Evolutionary conservation across 305 asterid species (phyloP).

Genomic region (Fraxinus albicans): DNA sequence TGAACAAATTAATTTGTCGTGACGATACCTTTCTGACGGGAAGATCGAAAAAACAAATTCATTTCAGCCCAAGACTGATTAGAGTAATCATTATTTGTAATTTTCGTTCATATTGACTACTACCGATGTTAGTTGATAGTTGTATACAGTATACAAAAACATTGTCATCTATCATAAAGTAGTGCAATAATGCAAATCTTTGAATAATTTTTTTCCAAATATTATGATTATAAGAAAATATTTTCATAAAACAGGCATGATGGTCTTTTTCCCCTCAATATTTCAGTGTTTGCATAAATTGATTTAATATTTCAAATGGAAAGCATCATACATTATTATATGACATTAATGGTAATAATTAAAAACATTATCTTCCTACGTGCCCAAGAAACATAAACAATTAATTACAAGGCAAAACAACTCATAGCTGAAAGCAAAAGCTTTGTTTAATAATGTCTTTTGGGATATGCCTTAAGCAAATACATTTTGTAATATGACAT

Average conservation of each 20-base stretch:
- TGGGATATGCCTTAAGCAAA: conserved; percentile 14
- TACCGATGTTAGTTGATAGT: no score
- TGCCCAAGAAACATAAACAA: conserved; percentile 25
- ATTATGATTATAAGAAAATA: background rate
- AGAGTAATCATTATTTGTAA: background rate
- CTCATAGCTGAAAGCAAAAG: conserved; percentile 20
- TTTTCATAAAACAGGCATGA: conserved; percentile 12
- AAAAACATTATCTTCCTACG: conserved; percentile 21
- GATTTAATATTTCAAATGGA: conserved; percentile 19
- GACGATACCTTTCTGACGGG: background rate
- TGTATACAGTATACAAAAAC: background rate
- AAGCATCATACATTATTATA: conserved; percentile 5
- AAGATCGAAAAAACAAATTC: no score
- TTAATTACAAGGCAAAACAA: conserved; percentile 31
- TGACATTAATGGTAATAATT: conserved; percentile 13
- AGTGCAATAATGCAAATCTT: background rate
- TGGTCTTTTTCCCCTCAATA: conserved; percentile 28
- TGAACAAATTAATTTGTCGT: background rate
- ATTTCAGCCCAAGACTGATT: no score
- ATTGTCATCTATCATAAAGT: background rate
- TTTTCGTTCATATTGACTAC: background rate
- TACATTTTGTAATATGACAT: background rate
- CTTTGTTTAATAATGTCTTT: conserved; percentile 9
- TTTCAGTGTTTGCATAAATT: conserved; percentile 7
- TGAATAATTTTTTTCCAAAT: background rate